A percentile compares a stretch with the other conserved stretches of the same genome.
Conservation (phyloP, 176 grass and related monocot genomes). For the sorghum (Sorghum bicolor) region Sorghum_bicolor_NCBIv3 NC_012877.2:60706501-60707000, state of each 20-base stretch:
- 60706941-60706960: constrained; percentile 55
- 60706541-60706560: not conserved
- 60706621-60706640: not conserved
- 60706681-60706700: not conserved
- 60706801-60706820: constrained; percentile 78
- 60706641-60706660: constrained; percentile 1
- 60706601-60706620: not conserved
- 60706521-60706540: not conserved
- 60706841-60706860: constrained; percentile 66
- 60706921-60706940: constrained; percentile 77
- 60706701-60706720: not conserved
- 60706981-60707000: constrained; percentile 52
- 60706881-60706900: constrained; percentile 51
- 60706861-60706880: constrained; percentile 64
- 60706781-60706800: constrained; percentile 63
- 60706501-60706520: not conserved
- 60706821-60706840: constrained; percentile 71
- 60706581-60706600: not conserved
- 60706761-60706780: constrained; percentile 76
- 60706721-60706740: not conserved
- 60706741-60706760: constrained; percentile 67
- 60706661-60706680: not conserved
- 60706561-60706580: not conserved
- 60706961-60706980: constrained; percentile 41
- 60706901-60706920: constrained; percentile 51